Conservation (phyloP, 2,329 filamentous ascomycete genomes). For the Reticulascus tulasneorum region DNA sequence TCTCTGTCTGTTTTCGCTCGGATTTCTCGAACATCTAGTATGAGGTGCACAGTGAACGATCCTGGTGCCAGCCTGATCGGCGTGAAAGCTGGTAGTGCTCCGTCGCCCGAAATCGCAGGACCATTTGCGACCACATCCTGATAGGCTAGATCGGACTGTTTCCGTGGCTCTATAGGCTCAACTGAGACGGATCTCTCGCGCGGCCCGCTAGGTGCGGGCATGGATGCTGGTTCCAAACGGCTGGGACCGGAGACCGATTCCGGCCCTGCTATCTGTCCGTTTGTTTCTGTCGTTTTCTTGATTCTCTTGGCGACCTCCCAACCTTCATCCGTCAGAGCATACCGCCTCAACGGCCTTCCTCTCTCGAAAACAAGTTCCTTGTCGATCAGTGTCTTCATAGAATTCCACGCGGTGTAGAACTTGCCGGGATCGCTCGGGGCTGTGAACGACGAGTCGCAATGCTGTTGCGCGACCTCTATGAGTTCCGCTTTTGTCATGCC, state of each 20-base stretch:
- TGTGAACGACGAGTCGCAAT: constrained; percentile 71
- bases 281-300: constrained; percentile 40
- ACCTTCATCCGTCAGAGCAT: constrained; percentile 71
- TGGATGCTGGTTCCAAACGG: background rate
- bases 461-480: constrained; percentile 64
- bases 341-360: constrained; percentile 63
- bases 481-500: constrained; percentile 66
- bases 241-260: constrained; percentile 14
- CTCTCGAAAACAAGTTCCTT: constrained; percentile 73
- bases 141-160: constrained; percentile 23
- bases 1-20: constrained; percentile 69
- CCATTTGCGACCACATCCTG: constrained; percentile 38
- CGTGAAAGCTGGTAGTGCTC: constrained; percentile 42
- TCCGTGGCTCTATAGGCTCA: constrained; percentile 15
- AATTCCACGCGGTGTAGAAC: constrained; percentile 78
- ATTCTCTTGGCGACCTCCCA: constrained; percentile 70
- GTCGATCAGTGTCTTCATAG: constrained; percentile 69
- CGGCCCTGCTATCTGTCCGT: background rate
- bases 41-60: constrained; percentile 66
- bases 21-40: constrained; percentile 73
- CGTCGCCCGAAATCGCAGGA: constrained; percentile 21
- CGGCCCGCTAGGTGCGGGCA: constrained; percentile 1
- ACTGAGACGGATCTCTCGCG: constrained; percentile 3
- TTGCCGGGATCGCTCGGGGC: constrained; percentile 63
- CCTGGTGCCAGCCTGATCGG: constrained; percentile 61